phyloP scores from a whole-genome alignment of 23 red algal genomes.

The Gracilaria vermiculophylla region DNA sequence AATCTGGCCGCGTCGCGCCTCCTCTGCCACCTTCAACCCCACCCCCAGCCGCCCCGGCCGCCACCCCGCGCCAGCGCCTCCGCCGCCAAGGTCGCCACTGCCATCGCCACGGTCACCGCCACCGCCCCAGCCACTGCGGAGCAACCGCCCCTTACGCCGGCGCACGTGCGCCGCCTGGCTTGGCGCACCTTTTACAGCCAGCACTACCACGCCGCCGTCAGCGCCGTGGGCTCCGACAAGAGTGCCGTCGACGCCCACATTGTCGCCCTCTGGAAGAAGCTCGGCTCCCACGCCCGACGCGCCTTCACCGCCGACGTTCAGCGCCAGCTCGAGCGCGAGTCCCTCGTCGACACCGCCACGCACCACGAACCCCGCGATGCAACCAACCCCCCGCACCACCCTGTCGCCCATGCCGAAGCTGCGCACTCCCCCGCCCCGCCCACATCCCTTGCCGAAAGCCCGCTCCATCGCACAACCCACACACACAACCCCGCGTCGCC shows the following conservation, averaged over 20 bases:
- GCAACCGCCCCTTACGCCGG: too few species aligned
- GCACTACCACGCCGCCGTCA: background rate
- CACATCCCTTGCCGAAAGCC: too few species aligned
- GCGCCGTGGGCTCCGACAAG: background rate
- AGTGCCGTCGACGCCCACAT: constrained; percentile 4
- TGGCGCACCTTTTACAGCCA: constrained; percentile 43
- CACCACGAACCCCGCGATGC: too few species aligned
- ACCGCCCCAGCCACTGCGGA: too few species aligned
- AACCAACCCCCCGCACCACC: too few species aligned
- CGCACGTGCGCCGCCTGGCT: constrained; percentile 7
- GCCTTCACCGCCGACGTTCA: background rate
- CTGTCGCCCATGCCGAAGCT: too few species aligned
- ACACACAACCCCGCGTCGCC: too few species aligned
- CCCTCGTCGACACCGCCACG: background rate
- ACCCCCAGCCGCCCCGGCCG: background rate
- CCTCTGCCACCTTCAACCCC: background rate
- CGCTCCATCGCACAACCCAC: too few species aligned
- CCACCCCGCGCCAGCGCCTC: background rate
- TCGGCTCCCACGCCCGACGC: background rate
- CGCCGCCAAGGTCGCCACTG: background rate
- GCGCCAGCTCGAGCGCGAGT: background rate
- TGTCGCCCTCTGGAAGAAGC: background rate
- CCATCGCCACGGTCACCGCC: background rate
- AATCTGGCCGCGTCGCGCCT: constrained; percentile 34
- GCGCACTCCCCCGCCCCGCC: too few species aligned